Base-by-base conservation (phyloP, 108 stramenopile species). In the Discostella pseudostelligera region DNA sequence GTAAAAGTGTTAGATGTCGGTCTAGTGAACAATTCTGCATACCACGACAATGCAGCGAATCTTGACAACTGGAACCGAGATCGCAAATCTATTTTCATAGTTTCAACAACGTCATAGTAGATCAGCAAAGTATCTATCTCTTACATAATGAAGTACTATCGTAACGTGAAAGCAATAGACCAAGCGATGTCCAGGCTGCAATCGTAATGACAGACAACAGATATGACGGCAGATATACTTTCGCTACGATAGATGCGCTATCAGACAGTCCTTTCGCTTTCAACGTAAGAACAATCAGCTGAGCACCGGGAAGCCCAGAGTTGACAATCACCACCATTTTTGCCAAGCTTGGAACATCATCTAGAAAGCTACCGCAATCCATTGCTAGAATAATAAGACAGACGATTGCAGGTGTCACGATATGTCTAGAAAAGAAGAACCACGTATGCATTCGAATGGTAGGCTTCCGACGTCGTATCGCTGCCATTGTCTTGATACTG, bases 251-350 rank as follows among this genome's bases (percentile, higher is more conserved):
- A 9, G 83, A 74, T 12, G 88, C 88, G 35, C 76, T 73, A 13
- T 86, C 83, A 13, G 82, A 61, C 10, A 85, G 44, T 10, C 71
- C 76, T 39, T 79, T 74, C 9, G 84, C 62, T 61, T 89, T 86
- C 56, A 86, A 68, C 39, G 83, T 59, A 17, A 89, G 74, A 12
- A 89, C 85, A 9, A 89, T 62, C 12, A 85, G 70, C 42, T 82
- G 69, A 0, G 88, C 88, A 22, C 85, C 85, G 28, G 88, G 88
- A 7, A 87, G 59, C 1, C 78, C 65, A 10, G 84, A 44, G 59
- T 89, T 89, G 9, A 89, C 57, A 40, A 89, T 80, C 8, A 89
- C 44, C 0, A 89, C 85, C 56, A 89, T 63, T 25, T 83, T 83
- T 14, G 84, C 76, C 46, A 87, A 45, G 62, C 71, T 42, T 3